Percentiles rank a stretch among this genome's conserved stretches.
Evolutionary conservation across 371 early-diverging fungal genomes (phyloP).

Genomic region (Rhizomucor miehei): DNA sequence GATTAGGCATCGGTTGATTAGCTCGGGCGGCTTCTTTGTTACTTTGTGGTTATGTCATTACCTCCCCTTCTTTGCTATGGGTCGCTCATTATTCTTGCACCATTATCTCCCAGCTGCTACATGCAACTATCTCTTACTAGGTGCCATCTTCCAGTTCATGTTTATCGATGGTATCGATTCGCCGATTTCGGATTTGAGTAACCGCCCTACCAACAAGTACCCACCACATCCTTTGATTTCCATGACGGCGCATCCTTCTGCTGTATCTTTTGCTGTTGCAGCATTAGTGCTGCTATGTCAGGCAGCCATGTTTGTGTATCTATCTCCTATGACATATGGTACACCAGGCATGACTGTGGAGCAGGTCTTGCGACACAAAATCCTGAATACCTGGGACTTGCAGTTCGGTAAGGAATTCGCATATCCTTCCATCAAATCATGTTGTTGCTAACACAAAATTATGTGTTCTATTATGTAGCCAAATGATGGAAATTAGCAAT

Average conservation of each 20-base stretch:
- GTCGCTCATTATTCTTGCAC: constrained; percentile 94
- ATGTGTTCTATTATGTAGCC: no score
- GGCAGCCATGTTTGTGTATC: constrained; percentile 52
- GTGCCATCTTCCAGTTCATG: constrained; percentile 65
- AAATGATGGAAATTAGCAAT: no score
- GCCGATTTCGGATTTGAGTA: constrained; percentile 45
- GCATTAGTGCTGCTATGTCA: constrained; percentile 47
- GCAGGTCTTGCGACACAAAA: constrained; percentile 64
- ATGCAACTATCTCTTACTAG: constrained; percentile 75
- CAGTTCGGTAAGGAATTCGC: constrained; percentile 72
- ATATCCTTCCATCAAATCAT: no score
- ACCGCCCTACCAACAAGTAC: constrained; percentile 22
- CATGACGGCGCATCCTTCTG: constrained; percentile 22
- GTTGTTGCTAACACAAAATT: no score
- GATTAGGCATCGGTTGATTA: constrained; percentile 57
- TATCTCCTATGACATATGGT: constrained; percentile 70
- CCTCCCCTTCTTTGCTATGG: constrained; percentile 95
- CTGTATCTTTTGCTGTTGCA: constrained; percentile 33
- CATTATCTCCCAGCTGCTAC: constrained; percentile 95
- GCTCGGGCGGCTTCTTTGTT: constrained; percentile 79
- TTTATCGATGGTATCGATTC: constrained; percentile 60
- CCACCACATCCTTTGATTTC: constrained; percentile 10
- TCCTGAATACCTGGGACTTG: constrained; percentile 79
- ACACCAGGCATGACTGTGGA: constrained; percentile 50
- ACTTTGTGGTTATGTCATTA: constrained; percentile 90